phyloP scores from a whole-genome alignment of 2,329 filamentous ascomycete genomes.

The Claviceps maximensis region DNA sequence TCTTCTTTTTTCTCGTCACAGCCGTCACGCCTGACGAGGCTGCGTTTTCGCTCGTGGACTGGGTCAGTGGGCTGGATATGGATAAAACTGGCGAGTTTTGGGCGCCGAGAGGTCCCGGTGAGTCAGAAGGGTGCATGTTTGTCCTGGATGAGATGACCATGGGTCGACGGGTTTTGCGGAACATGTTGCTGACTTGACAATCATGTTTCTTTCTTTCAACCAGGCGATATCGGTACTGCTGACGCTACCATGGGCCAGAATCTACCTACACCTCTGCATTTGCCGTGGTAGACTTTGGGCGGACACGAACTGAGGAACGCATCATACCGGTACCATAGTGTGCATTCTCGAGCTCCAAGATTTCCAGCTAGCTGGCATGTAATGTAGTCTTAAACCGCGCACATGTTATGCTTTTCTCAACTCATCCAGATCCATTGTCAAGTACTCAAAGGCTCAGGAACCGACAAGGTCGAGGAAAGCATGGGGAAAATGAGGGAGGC shows the following conservation, averaged over 20 bases:
- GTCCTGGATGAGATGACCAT: background rate
- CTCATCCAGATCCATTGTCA: too few relatives aligned
- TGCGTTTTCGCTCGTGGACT: slow-evolving; percentile 47
- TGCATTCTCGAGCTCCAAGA: background rate
- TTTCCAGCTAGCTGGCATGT: too few relatives aligned
- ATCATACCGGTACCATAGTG: too few relatives aligned
- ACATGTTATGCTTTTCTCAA: too few relatives aligned
- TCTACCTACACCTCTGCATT: slow-evolving; percentile 48
- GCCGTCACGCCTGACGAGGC: slow-evolving; percentile 57
- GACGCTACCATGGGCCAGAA: slow-evolving; percentile 48
- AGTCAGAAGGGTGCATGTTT: slow-evolving; percentile 17
- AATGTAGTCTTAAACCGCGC: too few relatives aligned
- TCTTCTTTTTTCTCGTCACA: slow-evolving; percentile 12
- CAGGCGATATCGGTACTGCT: slow-evolving; percentile 56
- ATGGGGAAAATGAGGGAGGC: background rate
- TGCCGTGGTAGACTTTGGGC: slow-evolving; percentile 43
- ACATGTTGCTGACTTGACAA: background rate
- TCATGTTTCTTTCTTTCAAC: background rate
- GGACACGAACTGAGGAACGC: background rate
- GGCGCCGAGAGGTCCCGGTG: slow-evolving; percentile 57
- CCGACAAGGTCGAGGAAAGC: background rate
- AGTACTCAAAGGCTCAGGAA: background rate
- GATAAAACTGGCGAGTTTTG: slow-evolving; percentile 57
- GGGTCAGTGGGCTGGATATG: slow-evolving; percentile 49
- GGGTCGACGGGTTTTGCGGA: background rate